A percentile compares a stretch with the other conserved stretches of the same genome.
These are phyloP conservation scores for Coemansia sp. DNA, from an alignment of 192 early-diverging fungal species.

Conservation along the genomic window DNA sequence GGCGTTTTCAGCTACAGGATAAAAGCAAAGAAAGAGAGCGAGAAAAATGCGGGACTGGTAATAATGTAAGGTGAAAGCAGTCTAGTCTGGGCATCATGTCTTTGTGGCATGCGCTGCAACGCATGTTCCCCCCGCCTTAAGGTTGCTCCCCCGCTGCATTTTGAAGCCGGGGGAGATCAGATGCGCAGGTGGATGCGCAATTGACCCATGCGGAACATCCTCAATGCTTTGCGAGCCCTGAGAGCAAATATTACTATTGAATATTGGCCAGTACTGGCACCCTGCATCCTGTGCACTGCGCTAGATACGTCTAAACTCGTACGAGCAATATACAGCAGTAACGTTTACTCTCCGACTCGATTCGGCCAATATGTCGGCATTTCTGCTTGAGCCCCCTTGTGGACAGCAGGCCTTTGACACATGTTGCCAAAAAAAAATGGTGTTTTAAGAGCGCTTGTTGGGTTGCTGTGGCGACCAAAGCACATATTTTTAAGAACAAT, in stretches of 20 bases:
- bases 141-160: neutral
- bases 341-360: neutral
- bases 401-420: neutral
- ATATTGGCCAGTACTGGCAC: neutral
- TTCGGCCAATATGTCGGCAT: neutral
- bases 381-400: neutral
- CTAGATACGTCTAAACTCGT: neutral
- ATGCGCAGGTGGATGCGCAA: neutral
- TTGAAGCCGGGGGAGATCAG: neutral
- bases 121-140: neutral
- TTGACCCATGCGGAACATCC: conserved; percentile 4
- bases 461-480: neutral
- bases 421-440: neutral
- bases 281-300: neutral
- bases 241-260: neutral
- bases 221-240: neutral
- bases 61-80: neutral
- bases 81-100: neutral
- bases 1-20: neutral
- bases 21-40: neutral
- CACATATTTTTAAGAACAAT: neutral
- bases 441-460: neutral
- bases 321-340: neutral
- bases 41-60: neutral
- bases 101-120: conserved; percentile 2